A percentile compares a stretch with the other conserved stretches of the same genome.
phyloP scores from a whole-genome alignment of 2,329 filamentous ascomycete species.

The Ascochyta rabiei region DNA sequence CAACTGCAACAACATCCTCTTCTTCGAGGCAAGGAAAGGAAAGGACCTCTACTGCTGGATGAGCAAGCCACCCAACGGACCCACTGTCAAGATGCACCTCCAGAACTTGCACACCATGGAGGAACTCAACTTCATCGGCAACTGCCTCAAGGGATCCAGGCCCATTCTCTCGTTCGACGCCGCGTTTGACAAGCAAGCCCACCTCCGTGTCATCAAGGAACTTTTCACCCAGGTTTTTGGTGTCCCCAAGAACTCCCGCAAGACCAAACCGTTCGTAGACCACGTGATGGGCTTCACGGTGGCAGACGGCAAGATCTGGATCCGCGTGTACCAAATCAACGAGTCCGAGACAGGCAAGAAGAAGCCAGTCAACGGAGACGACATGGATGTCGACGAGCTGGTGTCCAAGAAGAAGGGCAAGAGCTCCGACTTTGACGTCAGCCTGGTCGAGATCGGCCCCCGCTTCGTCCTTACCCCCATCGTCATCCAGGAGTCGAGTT shows the following conservation, averaged over 20 bases:
- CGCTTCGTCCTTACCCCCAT: slow-evolving; percentile 93
- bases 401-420: slow-evolving; percentile 54
- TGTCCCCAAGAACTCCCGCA: slow-evolving; percentile 84
- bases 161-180: slow-evolving; percentile 91
- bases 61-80: slow-evolving; percentile 85
- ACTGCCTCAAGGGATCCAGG: slow-evolving; percentile 91
- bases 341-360: slow-evolving; percentile 72
- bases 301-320: slow-evolving; percentile 93
- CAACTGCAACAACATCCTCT: slow-evolving; percentile 93
- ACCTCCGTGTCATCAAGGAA: slow-evolving; percentile 85
- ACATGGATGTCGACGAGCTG: slow-evolving; percentile 41
- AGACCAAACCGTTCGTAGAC: slow-evolving; percentile 94
- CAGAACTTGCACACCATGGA: slow-evolving; percentile 95
- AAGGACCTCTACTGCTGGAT: slow-evolving; percentile 96
- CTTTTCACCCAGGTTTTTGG: slow-evolving; percentile 89
- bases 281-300: slow-evolving; percentile 92
- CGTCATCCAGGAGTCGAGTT: slow-evolving; percentile 91
- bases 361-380: slow-evolving; percentile 49
- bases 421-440: slow-evolving; percentile 72
- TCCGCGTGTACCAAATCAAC: slow-evolving; percentile 90
- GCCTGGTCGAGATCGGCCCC: slow-evolving; percentile 89
- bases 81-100: slow-evolving; percentile 75
- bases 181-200: slow-evolving; percentile 79
- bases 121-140: slow-evolving; percentile 94
- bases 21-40: slow-evolving; percentile 93